Evolutionary conservation across 306 rosid genomes (phyloP), one percentile per base, ranked within the genome.

Genomic region (Cucumis hystrix): DNA sequence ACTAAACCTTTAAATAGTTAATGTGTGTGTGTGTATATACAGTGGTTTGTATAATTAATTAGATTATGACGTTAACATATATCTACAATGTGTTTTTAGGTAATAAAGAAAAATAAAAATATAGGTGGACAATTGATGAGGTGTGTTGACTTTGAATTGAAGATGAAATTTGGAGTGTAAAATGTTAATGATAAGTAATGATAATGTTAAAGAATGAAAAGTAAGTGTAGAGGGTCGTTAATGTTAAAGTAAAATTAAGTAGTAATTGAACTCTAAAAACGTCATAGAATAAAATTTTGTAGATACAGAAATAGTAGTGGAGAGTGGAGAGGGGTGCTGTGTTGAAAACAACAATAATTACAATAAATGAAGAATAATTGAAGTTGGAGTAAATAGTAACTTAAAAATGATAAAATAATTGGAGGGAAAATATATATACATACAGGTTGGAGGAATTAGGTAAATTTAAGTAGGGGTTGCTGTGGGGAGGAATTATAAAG

Each of bases 381-480:
- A 65, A 65, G 71, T 18, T 18, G 49, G 72, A 65, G 51, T 65
- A 65, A 64, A 65, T 65, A 65, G 72, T 65, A 65, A 65, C 15
- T 65, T 65, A 16, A 37, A 65, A 37, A 37, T 37, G 1, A 30
- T 6, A 8, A 61, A 61, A n/a, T 41, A 37, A 37, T 39, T n/a
- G 54, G 54, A 68, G 41, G 47, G n/a, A 39, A 40, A 4, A 1
- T 60, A 59, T 59, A 28, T 28, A 35, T 16, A 17, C 3, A 41
- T 41, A 68, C 30, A 68, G 55, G 74, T 40, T 68, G 74, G 74
- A 68, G 74, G 54, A 68, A 68, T 68, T 68, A 68, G 74, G 74
- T 68, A 68, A 68, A 8, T 68, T 20, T 68, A 68, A 68, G 21
- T 68, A 20, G 35, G 55, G 74, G 14, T n/a, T 20, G 74, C n/a